These are phyloP conservation scores for Xylariomycetidae sp. DNA, from an alignment of 2,329 filamentous ascomycete species.

Conservation along the genomic window DNA sequence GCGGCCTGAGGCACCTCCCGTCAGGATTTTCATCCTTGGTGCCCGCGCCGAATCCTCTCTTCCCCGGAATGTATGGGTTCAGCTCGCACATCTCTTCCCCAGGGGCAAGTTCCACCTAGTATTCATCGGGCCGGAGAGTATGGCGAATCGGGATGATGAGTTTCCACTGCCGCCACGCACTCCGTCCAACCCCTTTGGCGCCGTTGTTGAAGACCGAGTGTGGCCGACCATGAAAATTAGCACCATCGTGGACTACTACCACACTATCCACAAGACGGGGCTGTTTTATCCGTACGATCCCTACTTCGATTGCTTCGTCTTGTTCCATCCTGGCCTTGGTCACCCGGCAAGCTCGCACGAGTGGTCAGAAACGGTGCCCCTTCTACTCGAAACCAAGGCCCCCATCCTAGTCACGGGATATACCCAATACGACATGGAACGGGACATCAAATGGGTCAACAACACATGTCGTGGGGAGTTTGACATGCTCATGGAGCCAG, in stretches of 20 bases:
- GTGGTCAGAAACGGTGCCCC: slow-evolving; percentile 85
- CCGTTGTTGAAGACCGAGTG: slow-evolving; percentile 87
- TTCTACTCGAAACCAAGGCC: slow-evolving; percentile 89
- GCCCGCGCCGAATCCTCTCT: slow-evolving; percentile 96
- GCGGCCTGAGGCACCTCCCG: slow-evolving; percentile 75
- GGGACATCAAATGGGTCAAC: slow-evolving; percentile 85
- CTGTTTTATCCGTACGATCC: slow-evolving; percentile 93
- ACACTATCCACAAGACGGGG: slow-evolving; percentile 86
- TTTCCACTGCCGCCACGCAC: slow-evolving; percentile 86
- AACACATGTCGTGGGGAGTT: slow-evolving; percentile 85
- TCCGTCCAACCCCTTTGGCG: slow-evolving; percentile 81
- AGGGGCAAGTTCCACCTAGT: slow-evolving; percentile 82
- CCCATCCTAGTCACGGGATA: slow-evolving; percentile 94
- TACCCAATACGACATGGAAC: slow-evolving; percentile 88
- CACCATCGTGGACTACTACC: slow-evolving; percentile 97
- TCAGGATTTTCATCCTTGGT: slow-evolving; percentile 88
- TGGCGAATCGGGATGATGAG: slow-evolving; percentile 89
- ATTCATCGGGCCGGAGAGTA: slow-evolving; percentile 93
- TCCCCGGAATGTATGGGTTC: slow-evolving; percentile 88
- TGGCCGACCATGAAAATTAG: slow-evolving; percentile 90
- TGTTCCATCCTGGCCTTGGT: slow-evolving; percentile 94
- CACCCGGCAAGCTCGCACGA: slow-evolving; percentile 91
- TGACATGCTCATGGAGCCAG: slow-evolving; percentile 84
- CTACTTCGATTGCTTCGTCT: slow-evolving; percentile 95
- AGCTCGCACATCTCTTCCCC: slow-evolving; percentile 93